These are phyloP conservation scores for Annulohypoxylon moriforme DNA, from an alignment of 495 filamentous ascomycete species.

Conservation along the genomic window DNA sequence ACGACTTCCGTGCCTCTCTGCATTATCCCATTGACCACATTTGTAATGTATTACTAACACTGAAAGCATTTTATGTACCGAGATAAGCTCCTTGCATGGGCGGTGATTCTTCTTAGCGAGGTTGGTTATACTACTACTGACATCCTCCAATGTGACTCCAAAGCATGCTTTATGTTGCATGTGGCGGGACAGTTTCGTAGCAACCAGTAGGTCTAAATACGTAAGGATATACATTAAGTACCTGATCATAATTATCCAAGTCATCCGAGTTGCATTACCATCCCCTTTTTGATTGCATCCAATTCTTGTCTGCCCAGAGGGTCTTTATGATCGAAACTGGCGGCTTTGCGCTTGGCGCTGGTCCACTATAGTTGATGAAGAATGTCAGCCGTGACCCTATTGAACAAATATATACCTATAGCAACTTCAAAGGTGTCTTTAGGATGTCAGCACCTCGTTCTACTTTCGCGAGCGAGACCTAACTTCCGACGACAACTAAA, in stretches of 20 bases:
- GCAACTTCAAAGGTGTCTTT: neutral
- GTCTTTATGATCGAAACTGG: slow-evolving; percentile 45
- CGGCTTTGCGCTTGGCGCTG: slow-evolving; percentile 44
- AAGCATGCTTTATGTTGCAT: neutral
- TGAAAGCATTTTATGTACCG: neutral
- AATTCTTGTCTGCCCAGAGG: slow-evolving; percentile 45
- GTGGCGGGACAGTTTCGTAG: neutral
- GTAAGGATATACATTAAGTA: neutral
- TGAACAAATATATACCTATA: neutral
- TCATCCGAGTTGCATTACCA: slow-evolving; percentile 38
- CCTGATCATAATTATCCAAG: neutral
- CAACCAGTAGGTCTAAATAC: neutral
- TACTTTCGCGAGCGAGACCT: neutral
- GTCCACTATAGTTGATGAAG: slow-evolving; percentile 32
- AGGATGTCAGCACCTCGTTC: neutral
- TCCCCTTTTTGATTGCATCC: slow-evolving; percentile 48
- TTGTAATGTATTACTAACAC: slow-evolving; percentile 7
- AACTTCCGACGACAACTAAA: neutral
- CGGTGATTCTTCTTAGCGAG: neutral
- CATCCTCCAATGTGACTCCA: neutral
- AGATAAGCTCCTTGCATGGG: neutral
- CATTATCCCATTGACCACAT: neutral
- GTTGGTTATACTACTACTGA: no score
- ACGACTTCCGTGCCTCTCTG: slow-evolving; percentile 1
- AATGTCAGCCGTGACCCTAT: neutral